Conservation (phyloP, 805 yeast species). For the Candida palmyrensis region DNA sequence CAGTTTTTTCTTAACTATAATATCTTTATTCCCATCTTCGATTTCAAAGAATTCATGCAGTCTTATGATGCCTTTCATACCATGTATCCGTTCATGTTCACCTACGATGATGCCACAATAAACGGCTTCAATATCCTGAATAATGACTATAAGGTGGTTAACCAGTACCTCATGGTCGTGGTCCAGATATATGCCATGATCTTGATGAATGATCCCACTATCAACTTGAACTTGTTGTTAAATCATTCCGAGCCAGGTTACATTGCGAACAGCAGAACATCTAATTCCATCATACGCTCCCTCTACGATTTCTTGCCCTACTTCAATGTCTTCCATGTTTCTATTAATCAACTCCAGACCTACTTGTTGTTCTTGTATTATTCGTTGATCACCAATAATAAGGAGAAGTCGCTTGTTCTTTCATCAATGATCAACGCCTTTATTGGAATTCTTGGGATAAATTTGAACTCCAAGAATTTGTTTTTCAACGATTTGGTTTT, state of each 20-base stretch:
- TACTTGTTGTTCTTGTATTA: conserved; percentile 45
- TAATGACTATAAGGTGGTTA: conserved; percentile 38
- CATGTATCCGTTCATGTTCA: conserved; percentile 43
- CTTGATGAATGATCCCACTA: conserved; percentile 44
- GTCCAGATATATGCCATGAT: conserved; percentile 49
- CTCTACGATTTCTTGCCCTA: conserved; percentile 42
- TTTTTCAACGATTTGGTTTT: conserved; percentile 45
- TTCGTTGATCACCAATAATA: conserved; percentile 39
- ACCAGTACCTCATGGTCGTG: conserved; percentile 37
- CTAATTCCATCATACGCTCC: conserved; percentile 30
- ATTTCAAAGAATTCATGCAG: conserved; percentile 48
- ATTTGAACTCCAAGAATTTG: conserved; percentile 34
- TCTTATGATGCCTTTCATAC: conserved; percentile 45
- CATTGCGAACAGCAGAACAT: conserved; percentile 12
- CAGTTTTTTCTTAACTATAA: conserved; percentile 50
- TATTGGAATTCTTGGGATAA: conserved; percentile 39
- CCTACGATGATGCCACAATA: conserved; percentile 41
- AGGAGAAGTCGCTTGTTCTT: conserved; percentile 33
- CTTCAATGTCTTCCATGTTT: conserved; percentile 44
- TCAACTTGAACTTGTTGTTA: conserved; percentile 35
- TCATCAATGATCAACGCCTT: conserved; percentile 37
- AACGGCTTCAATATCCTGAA: conserved; percentile 46
- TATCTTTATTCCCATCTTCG: conserved; percentile 50
- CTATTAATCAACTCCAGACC: conserved; percentile 46
- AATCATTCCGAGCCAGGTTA: conserved; percentile 34